Percentiles rank a stretch among this genome's conserved stretches.
These are phyloP conservation scores for Naematelia aurantialba DNA, from an alignment of 768 basidiomycete genomes.

Conservation along the genomic window DNA sequence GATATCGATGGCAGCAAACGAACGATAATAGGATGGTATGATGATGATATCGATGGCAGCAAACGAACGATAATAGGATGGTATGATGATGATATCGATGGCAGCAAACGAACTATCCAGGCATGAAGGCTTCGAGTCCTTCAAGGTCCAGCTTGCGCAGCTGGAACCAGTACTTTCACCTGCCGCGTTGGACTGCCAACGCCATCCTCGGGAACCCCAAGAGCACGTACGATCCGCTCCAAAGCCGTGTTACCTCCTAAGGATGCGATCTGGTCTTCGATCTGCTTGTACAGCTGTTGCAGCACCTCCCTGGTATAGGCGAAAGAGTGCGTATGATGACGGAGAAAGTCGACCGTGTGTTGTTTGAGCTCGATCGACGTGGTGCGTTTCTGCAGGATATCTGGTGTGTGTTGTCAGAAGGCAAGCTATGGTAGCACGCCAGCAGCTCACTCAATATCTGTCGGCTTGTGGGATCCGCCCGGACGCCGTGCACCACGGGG, in stretches of 20 bases:
- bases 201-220: constrained; percentile 52
- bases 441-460: constrained; percentile 72
- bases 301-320: constrained; percentile 77
- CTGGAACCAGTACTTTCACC: neutral
- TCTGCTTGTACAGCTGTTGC: constrained; percentile 63
- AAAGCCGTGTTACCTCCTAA: constrained; percentile 73
- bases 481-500: constrained; percentile 84
- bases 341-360: constrained; percentile 75
- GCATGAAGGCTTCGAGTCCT: too few species aligned
- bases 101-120: too few species aligned
- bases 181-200: neutral
- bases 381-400: constrained; percentile 84
- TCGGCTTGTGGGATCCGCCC: constrained; percentile 68
- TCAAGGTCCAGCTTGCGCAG: neutral
- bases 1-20: too few species aligned
- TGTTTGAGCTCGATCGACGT: constrained; percentile 72
- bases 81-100: too few species aligned
- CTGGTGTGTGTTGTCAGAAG: constrained; percentile 51
- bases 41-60: too few species aligned
- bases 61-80: too few species aligned
- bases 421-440: neutral
- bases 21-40: too few species aligned
- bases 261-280: constrained; percentile 62
- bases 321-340: constrained; percentile 73
- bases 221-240: constrained; percentile 48